phyloP scores from a whole-genome alignment of 2,329 filamentous ascomycete genomes.

The Cladosporium sp. region DNA sequence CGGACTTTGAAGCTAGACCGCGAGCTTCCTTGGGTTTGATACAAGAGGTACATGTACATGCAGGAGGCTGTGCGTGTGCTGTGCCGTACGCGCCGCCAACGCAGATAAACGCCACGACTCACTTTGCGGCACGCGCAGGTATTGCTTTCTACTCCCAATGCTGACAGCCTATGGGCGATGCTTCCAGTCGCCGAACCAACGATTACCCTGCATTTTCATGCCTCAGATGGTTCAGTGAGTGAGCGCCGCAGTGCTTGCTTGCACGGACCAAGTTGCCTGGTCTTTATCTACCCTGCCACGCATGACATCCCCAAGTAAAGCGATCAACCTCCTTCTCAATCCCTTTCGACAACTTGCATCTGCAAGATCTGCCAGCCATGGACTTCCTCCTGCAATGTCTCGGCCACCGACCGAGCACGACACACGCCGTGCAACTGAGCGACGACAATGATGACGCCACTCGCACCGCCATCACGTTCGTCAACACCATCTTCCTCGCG shows the following conservation, averaged over 20 bases:
- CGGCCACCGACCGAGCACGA: not conserved
- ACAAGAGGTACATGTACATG: not conserved
- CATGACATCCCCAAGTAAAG: not conserved
- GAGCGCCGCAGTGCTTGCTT: not conserved
- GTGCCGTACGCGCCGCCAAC: not conserved
- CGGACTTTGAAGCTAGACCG: no score
- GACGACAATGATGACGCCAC: not conserved
- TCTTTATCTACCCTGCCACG: not conserved
- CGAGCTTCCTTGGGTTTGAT: not conserved
- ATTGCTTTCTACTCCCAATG: not conserved
- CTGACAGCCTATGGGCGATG: not conserved
- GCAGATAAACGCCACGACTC: not conserved
- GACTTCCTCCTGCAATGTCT: not conserved
- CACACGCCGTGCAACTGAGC: not conserved
- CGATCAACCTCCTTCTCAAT: not conserved
- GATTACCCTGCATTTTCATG: not conserved
- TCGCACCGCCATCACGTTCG: not conserved
- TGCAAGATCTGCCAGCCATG: not conserved
- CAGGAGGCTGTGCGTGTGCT: not conserved
- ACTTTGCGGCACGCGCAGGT: not conserved
- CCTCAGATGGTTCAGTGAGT: not conserved
- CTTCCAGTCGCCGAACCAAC: not conserved
- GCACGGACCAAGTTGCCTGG: not conserved
- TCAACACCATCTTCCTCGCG: not conserved
- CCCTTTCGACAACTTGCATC: not conserved